Conservation (phyloP, 1,284 basidiomycete genomes). For the Ceratobasidium papillatum region DNA sequence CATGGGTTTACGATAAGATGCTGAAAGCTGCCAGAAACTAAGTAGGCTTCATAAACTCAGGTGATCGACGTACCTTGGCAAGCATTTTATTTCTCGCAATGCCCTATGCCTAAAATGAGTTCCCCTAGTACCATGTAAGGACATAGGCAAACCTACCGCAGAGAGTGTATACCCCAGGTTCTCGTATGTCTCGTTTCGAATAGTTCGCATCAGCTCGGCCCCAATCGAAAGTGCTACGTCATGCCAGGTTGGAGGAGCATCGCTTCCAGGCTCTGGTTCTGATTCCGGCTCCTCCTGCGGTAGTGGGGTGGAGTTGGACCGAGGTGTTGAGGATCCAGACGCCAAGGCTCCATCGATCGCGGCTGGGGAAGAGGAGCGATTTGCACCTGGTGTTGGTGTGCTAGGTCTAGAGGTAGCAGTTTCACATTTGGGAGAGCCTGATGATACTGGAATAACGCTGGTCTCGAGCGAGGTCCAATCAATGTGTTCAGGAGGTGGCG, state of each 20-base stretch:
- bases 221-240: slow-evolving; percentile 91
- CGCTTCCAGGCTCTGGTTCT: slow-evolving; percentile 46
- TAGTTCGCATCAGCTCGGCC: slow-evolving; percentile 86
- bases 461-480: slow-evolving; percentile 58
- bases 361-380: neutral
- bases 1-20: slow-evolving; percentile 49
- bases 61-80: slow-evolving; percentile 72
- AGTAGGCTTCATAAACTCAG: slow-evolving; percentile 40
- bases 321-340: neutral
- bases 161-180: slow-evolving; percentile 93
- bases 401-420: slow-evolving; percentile 1
- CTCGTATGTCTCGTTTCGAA: slow-evolving; percentile 72
- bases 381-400: neutral
- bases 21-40: slow-evolving; percentile 42
- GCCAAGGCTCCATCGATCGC: neutral
- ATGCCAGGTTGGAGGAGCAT: slow-evolving; percentile 74
- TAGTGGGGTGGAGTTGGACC: neutral
- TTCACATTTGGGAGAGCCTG: slow-evolving; percentile 39
- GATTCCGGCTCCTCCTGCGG: slow-evolving; percentile 28
- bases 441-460: slow-evolving; percentile 8
- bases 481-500: slow-evolving; percentile 68
- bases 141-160: slow-evolving; percentile 65
- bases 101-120: slow-evolving; percentile 62
- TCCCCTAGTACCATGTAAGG: slow-evolving; percentile 19
- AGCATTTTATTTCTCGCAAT: slow-evolving; percentile 94